A percentile compares a stretch with the other conserved stretches of the same genome.
Conservation (phyloP, 768 basidiomycete species). For the Boletales sp. region DNA sequence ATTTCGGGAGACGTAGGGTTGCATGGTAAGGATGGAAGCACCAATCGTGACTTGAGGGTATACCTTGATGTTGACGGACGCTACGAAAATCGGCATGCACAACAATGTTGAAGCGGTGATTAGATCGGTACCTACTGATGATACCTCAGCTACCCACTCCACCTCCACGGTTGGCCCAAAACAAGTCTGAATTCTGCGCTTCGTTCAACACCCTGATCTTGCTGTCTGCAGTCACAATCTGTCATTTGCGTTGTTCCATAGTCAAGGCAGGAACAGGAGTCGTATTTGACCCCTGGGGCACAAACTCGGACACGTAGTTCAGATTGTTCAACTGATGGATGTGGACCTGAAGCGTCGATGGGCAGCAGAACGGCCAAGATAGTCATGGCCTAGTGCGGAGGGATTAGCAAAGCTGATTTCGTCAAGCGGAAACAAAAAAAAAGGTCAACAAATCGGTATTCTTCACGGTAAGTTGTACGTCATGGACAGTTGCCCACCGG, state of each 20-base stretch:
- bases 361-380: constrained; percentile 20
- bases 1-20: constrained; percentile 9
- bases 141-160: constrained; percentile 52
- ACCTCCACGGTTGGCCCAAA: constrained; percentile 53
- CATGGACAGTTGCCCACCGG: constrained; percentile 17
- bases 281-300: constrained; percentile 14
- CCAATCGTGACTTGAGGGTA: constrained; percentile 11
- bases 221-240: constrained; percentile 41
- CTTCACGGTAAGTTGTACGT: constrained; percentile 19
- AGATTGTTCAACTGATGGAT: constrained; percentile 15
- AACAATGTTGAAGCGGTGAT: no score
- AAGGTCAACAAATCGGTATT: constrained; percentile 17
- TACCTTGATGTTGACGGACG: constrained; percentile 13
- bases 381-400: constrained; percentile 17
- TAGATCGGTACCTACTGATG: constrained; percentile 26
- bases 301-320: constrained; percentile 14
- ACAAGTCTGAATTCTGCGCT: constrained; percentile 43
- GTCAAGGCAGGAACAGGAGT: constrained; percentile 14
- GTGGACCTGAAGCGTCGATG: constrained; percentile 22
- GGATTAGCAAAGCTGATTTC: neutral
- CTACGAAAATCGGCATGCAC: constrained; percentile 2
- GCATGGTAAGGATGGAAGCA: constrained; percentile 11
- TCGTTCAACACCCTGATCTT: constrained; percentile 37
- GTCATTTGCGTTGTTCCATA: neutral
- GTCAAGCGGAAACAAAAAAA: neutral